Evolutionary conservation across 2,329 filamentous ascomycete species (phyloP), one percentile per base, ranked within the genome.

Genomic region (Pseudogymnoascus sp.): DNA sequence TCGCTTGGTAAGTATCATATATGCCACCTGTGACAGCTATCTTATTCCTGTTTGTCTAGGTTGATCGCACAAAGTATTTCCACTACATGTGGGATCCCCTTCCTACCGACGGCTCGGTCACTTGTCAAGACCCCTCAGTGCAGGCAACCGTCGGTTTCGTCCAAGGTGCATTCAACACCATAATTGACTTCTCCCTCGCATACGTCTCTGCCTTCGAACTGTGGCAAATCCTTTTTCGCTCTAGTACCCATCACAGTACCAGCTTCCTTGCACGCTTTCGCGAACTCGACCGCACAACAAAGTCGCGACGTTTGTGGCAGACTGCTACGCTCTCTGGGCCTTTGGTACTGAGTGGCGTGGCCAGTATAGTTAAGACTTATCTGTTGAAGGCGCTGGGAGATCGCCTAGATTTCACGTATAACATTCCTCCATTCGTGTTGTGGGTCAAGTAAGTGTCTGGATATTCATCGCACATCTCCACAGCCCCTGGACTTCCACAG

Each of bases 1-100:
- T 43, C 65, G 61, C 5, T 11, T 67, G 7, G 70, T 71, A 41
- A 30, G 59, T 60, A n/a, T 28, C 38, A 16, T 20, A 50, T 16
- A 18, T 16, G 7, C 8, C 43, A 30, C 28, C n/a, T 9, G 12
- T 28, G 7, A 28, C 22, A 12, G n/a, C 6, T 57, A 28, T 57
- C n/a, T 22, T 43, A 38, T 25, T 30, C 18, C 22, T 25, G 22
- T n/a, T 20, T 32, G 12, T 20, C 37, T 38, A 37, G 28, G 28
- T 34, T 3, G 60, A 74, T 58, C 66, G 72, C 16, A 63, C 70
- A 4, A 59, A 64, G 32, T 74, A 73, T 54, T 74, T 74, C 60
- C 69, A 74, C 41, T 74, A 74, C 34, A 73, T 73, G 71, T 74
- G 72, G 72, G 72, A 72, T 62, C 67, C 69, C 5, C 63, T 72